Evolutionary conservation across 2,329 filamentous ascomycete genomes (phyloP), one percentile per base, ranked within the genome.

Genomic region (Colletotrichum camelliae): DNA sequence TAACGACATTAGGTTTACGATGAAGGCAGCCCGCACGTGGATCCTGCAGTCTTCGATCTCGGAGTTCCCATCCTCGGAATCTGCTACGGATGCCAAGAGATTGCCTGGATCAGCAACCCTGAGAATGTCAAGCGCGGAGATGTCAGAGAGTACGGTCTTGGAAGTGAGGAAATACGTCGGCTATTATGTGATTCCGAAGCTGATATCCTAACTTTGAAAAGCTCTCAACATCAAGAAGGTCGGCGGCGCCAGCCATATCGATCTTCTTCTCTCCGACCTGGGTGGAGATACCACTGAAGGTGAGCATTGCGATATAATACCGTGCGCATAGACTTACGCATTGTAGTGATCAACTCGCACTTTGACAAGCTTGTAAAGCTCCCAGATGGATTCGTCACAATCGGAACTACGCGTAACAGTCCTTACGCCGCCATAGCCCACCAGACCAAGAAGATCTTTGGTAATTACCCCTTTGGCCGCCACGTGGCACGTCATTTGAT

Each of bases 371-470:
- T 98, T 13, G 90, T 89, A 52, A 87, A 90, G 71, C 88, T 98
- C 52, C 96, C 96, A 10, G 87, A 93, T 43, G 91, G 89, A 55
- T 98, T 98, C 83, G 86, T 91, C 75, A 92, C 89, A 18, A 91
- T 98, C 80, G 96, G 94, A 67, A 93, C 89, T 6, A 96, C 95
- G 3, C 82, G 88, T 67, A 97, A 97, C 86, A 92, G 94, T 1
- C 91, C 93, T 29, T 98, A 91, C 80, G 96, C 96, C 13, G 95
- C 92, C 74, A 97, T 96, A 80, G 94, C 93, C 21, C 94, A 96
- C 82, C 82, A 91, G 82, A 85, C 86, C 10, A 92, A 93, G 87
- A 92, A 93, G 31, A 93, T 95, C 79, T 98, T 93, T 81, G 95
- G 89, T 83, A 79, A 43, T 52, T 37, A 3, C n/a, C 57, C 24